Conservation (phyloP, 257 asterid species). For the Apocynum venetum region DNA sequence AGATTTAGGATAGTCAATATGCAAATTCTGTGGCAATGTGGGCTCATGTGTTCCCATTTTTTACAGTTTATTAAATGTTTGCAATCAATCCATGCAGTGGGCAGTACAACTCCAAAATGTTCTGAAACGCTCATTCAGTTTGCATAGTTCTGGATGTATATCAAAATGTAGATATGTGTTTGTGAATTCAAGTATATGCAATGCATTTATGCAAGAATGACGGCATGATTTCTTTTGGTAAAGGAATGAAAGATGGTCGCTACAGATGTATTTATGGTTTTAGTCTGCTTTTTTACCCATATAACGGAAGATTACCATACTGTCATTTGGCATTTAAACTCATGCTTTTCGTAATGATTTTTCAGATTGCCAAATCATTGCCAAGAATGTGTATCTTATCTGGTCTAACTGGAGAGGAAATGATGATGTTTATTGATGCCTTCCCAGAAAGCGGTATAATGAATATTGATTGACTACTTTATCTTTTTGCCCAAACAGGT, state of each 20-base stretch:
- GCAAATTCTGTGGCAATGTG: not conserved
- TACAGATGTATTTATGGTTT: not conserved
- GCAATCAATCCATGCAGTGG: not conserved
- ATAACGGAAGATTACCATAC: not conserved
- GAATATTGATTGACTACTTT: not conserved
- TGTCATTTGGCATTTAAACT: not conserved
- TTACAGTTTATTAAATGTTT: too few relatives aligned
- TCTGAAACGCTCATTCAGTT: not conserved
- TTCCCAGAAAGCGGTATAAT: conserved; percentile 77
- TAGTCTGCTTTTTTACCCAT: not conserved
- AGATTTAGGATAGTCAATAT: not conserved
- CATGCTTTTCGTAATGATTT: not conserved
- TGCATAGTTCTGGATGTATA: not conserved
- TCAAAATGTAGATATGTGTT: not conserved
- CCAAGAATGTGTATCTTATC: conserved; percentile 91
- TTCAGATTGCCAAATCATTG: conserved; percentile 70
- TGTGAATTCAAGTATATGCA: too few relatives aligned
- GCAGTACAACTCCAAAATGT: not conserved
- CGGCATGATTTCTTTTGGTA: not conserved
- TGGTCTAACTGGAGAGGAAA: conserved; percentile 96
- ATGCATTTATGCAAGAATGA: not conserved
- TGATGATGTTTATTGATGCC: conserved; percentile 94
- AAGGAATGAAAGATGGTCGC: not conserved
- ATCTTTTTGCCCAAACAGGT: not conserved
- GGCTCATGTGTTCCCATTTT: not conserved